Percentiles rank a stretch among this genome's conserved stretches.
Conservation (phyloP, 2,329 filamentous ascomycete species). For the Ophiostoma fasciatum region DNA sequence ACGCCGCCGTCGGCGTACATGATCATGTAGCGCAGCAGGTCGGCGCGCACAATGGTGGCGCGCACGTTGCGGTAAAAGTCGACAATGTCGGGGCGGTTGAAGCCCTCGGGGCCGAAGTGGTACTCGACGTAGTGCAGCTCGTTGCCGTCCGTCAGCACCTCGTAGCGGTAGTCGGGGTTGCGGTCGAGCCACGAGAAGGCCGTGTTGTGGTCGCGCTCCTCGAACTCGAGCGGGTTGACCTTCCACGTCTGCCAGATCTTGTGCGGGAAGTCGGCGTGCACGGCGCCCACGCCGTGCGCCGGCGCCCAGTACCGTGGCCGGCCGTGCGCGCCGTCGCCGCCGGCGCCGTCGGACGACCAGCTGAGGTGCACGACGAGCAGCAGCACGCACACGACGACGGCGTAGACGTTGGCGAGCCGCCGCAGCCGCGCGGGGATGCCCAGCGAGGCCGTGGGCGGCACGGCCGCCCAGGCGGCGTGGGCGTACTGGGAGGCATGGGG, state of each 20-base stretch:
- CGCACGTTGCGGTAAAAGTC: slow-evolving; percentile 43
- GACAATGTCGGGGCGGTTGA: slow-evolving; percentile 52
- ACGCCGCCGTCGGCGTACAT: slow-evolving; percentile 52
- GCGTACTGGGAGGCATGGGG: neutral
- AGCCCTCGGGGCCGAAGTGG: slow-evolving; percentile 48
- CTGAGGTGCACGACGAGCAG: slow-evolving; percentile 6
- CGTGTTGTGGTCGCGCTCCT: slow-evolving; percentile 42
- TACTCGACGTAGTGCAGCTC: slow-evolving; percentile 52
- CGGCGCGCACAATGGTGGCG: slow-evolving; percentile 51
- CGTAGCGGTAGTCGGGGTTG: slow-evolving; percentile 52
- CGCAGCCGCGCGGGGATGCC: slow-evolving; percentile 8
- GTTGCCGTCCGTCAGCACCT: slow-evolving; percentile 55
- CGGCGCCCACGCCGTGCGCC: slow-evolving; percentile 1
- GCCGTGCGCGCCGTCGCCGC: neutral
- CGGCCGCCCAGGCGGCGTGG: neutral
- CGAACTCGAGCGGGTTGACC: slow-evolving; percentile 50
- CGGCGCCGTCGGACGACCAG: neutral
- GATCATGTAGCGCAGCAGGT: slow-evolving; percentile 50
- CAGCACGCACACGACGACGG: slow-evolving; percentile 3
- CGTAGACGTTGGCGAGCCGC: slow-evolving; percentile 9
- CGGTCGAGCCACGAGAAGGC: slow-evolving; percentile 51
- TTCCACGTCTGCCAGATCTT: slow-evolving; percentile 75
- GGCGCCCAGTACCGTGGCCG: neutral
- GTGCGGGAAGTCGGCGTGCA: slow-evolving; percentile 33
- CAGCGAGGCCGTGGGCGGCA: neutral